Base-by-base conservation (phyloP, 108 stramenopile genomes). In the Cyclotella choctawhatcheeana region DNA sequence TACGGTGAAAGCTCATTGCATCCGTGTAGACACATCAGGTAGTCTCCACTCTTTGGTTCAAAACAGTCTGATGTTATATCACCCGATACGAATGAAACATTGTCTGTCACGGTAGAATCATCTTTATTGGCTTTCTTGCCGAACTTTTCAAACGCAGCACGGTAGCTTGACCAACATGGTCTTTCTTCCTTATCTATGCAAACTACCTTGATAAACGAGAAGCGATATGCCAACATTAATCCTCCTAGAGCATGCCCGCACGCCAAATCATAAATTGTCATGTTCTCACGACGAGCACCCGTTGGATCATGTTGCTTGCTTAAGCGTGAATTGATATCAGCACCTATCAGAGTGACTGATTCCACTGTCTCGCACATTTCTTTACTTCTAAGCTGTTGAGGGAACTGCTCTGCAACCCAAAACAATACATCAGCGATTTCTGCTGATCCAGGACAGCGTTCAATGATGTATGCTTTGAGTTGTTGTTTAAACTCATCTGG, bases 21-120 rank as follows among this genome's bases (percentile, higher is more conserved):
- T 50, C 64, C 64, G 47, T 65, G 64, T 29, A 65, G 25, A 47
- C 64, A 65, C 64, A 65, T 65, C 1, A 65, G 48, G 18, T 65
- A 65, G 29, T 65, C 64, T 65, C 64, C 64, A 48, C 13, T 48
- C 22, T 48, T 18, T 14, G 64, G 64, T 17, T 50, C 48, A 34
- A 65, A 48, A n/a, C 47, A 50, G 25, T 44, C 33, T 29, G 65
- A 33, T 47, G 47, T 66, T 22, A 66, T 66, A 18, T 66, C 65
- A 52, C 65, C 51, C 33, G 52, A 48, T 32, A 31, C 50, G 35
- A 66, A 66, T 33, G 47, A 30, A 21, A 66, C 12, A 50, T 66
- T 66, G 14, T 48, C 65, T 10, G 50, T 66, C 10, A 66, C 65
- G 12, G 47, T n/a, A 35, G 65, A 25, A 29, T 66, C 65, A n/a